Base-by-base conservation (phyloP, 1,284 basidiomycete genomes). In the Ganoderma meredithae region DNA sequence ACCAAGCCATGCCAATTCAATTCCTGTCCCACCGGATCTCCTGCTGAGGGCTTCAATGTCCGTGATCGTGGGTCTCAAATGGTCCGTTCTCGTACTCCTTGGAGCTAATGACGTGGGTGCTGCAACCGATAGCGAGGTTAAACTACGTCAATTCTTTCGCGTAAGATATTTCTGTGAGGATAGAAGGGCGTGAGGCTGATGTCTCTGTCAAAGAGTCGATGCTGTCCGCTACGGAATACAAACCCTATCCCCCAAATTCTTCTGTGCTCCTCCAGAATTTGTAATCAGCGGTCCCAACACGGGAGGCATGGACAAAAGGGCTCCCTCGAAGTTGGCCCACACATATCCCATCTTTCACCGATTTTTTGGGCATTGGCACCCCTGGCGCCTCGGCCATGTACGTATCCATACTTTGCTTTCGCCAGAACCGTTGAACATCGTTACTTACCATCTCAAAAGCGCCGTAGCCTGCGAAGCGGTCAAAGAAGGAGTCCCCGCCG, bases 231-330 rank as follows among this genome's bases (percentile, higher is more conserved):
- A 79, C 71, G 85, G 84, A 0, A 84, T 86, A 39, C 80, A 86
- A 71, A 83, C 81, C 0, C 77, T 86, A 4, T 78, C 84, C 1
- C 84, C 84, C 0, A 71, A 79, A 53, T 80, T 84, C 74, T 83
- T 85, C 52, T 79, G 80, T 6, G 71, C 76, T 9, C 70, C 72
- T n/a, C 86, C 86, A 0, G 85, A 87, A 65, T 78, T 88, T 36
- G 82, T 86, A 10, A 78, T 88, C n/a, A 81, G 81, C 69, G 87
- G 86, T 0, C 82, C 83, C 0, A 88, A 88, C 73, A 80, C 87
- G 3, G 56, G 56, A 22, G 25, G 56, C 41, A 39, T 25, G 56
- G n/a, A 12, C 4, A 10, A 19, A 22, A 12, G 9, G 40, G 15
- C 7, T 70, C 58, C 47, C 41, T 17, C 9, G n/a, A 33, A 31